These are phyloP conservation scores for Cryptococcus deneoformans DNA, from an alignment of 1,284 basidiomycete genomes.

Conservation along the genomic window DNA sequence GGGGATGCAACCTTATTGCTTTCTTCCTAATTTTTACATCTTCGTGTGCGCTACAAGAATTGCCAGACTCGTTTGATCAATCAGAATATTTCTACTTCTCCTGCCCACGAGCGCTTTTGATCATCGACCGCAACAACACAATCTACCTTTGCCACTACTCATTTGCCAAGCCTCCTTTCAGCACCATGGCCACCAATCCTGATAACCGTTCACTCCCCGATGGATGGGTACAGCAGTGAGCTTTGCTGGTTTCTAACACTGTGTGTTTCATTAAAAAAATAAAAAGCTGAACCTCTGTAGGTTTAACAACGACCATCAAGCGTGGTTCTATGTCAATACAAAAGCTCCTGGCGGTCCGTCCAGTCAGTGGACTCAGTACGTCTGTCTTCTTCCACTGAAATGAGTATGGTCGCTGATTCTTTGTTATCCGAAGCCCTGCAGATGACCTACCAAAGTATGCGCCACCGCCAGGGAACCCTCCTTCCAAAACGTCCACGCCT, in stretches of 20 bases:
- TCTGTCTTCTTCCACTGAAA: slow-evolving; percentile 1
- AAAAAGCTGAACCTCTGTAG: slow-evolving; percentile 7
- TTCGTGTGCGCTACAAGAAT: no score
- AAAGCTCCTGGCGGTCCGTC: slow-evolving; percentile 41
- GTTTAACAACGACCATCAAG: slow-evolving; percentile 47
- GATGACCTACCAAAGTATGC: slow-evolving; percentile 35
- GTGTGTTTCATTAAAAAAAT: not conserved
- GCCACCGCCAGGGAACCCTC: slow-evolving; percentile 43
- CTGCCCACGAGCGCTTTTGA: no score
- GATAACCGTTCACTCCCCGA: slow-evolving; percentile 40
- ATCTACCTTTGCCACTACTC: no score
- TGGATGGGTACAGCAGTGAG: slow-evolving; percentile 47
- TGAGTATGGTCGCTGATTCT: not conserved
- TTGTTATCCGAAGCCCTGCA: slow-evolving; percentile 31
- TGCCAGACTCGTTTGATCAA: no score
- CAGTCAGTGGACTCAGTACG: slow-evolving; percentile 49
- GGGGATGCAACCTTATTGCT: no score
- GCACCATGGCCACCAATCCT: slow-evolving; percentile 31
- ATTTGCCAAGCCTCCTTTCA: no score
- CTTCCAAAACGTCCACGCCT: slow-evolving; percentile 11
- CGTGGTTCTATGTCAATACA: slow-evolving; percentile 52
- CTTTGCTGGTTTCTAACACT: not conserved
- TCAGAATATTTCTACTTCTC: no score
- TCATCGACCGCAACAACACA: no score
- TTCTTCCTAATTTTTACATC: no score